Evolutionary conservation across 106 monocot species (phyloP).

Genomic region (Dendrobium nobile): DNA sequence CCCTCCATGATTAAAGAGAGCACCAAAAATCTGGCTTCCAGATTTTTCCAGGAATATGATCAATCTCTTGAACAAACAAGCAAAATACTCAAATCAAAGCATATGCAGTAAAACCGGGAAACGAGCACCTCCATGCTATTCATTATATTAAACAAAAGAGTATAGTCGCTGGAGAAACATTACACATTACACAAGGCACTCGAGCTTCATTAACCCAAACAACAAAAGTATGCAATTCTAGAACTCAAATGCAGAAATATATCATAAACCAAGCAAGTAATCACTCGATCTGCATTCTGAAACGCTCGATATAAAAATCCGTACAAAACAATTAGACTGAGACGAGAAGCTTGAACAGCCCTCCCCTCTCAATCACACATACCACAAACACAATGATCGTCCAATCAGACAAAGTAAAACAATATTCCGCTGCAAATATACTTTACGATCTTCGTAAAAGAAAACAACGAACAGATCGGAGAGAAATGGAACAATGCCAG

Average conservation of each 20-base stretch:
- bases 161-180: not conserved
- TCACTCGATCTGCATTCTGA: not conserved
- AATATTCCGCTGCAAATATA: not conserved
- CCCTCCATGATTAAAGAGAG: not conserved
- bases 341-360: not conserved
- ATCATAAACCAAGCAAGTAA: not conserved
- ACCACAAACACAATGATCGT: not conserved
- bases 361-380: not conserved
- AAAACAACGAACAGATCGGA: not conserved
- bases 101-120: too few species aligned
- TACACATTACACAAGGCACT: not conserved
- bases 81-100: too few species aligned
- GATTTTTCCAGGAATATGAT: not conserved
- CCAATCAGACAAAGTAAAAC: not conserved
- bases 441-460: not conserved
- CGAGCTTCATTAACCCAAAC: not conserved
- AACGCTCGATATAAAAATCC: not conserved
- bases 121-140: not conserved
- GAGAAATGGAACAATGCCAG: not conserved
- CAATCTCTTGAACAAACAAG: not conserved
- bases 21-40: not conserved
- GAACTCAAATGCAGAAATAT: not conserved
- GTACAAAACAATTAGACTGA: not conserved
- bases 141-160: not conserved
- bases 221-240: not conserved